phyloP scores from a whole-genome alignment of 2,329 filamentous ascomycete species.

The Hyphodiscus sp. region DNA sequence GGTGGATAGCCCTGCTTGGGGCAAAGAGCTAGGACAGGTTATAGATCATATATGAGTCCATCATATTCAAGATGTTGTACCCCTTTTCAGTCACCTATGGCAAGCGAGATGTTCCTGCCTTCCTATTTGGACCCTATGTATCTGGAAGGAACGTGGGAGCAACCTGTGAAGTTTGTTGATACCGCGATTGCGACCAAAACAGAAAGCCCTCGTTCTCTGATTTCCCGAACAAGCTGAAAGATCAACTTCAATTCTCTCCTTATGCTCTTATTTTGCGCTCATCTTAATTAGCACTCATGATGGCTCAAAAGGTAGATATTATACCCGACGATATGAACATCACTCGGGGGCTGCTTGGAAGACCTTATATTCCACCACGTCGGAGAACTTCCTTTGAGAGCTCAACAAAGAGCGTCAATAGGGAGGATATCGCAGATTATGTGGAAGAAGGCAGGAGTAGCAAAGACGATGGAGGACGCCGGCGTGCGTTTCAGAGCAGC shows the following conservation, averaged over 20 bases:
- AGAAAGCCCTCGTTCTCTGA: neutral
- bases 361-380: slow-evolving; percentile 13
- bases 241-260: slow-evolving; percentile 10
- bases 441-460: slow-evolving; percentile 3
- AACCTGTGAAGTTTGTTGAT: neutral
- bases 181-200: neutral
- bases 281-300: slow-evolving; percentile 24
- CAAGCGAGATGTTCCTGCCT: neutral
- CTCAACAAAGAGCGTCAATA: slow-evolving; percentile 1
- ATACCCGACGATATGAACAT: slow-evolving; percentile 21
- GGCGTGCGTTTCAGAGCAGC: slow-evolving; percentile 30
- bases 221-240: neutral
- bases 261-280: slow-evolving; percentile 19
- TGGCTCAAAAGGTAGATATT: slow-evolving; percentile 7
- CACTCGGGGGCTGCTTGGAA: slow-evolving; percentile 19
- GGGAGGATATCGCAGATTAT: neutral
- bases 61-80: neutral
- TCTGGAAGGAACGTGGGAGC: neutral
- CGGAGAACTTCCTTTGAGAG: slow-evolving; percentile 15
- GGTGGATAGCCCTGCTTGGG: neutral
- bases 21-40: neutral
- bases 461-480: slow-evolving; percentile 2
- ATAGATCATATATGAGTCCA: neutral
- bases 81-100: neutral
- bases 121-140: neutral